These are phyloP conservation scores for Thymus quinquecostatus DNA, from an alignment of 257 asterid genomes.

Conservation along the genomic window DNA sequence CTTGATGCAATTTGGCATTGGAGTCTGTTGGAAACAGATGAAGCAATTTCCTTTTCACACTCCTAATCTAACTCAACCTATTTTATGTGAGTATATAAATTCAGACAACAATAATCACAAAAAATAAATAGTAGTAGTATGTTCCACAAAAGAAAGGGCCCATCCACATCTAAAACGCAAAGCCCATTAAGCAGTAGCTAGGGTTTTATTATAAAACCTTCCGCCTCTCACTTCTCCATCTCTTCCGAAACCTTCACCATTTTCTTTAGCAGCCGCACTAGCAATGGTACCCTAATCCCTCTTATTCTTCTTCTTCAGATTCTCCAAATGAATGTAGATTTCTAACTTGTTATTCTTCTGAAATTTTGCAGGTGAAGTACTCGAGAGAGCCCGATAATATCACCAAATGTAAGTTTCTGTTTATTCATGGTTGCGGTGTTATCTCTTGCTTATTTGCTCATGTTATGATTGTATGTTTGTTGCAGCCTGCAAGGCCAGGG, in stretches of 20 bases:
- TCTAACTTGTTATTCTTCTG: background rate
- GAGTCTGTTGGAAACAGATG: too few species aligned
- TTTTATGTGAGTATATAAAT: too few species aligned
- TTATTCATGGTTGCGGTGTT: background rate
- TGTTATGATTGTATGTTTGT: background rate
- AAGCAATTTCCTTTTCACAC: too few species aligned
- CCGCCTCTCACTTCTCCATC: background rate
- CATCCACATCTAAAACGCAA: too few species aligned
- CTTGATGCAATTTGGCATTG: too few species aligned
- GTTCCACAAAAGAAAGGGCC: too few species aligned
- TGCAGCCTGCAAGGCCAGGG: slow-evolving; percentile 91
- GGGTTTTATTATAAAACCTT: slow-evolving; percentile 32
- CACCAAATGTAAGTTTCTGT: slow-evolving; percentile 56
- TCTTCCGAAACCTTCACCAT: background rate
- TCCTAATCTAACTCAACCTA: too few species aligned
- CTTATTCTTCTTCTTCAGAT: too few species aligned
- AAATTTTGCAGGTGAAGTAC: slow-evolving; percentile 65
- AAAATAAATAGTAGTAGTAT: too few species aligned
- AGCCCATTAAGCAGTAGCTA: slow-evolving; percentile 5
- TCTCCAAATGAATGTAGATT: too few species aligned
- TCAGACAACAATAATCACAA: too few species aligned
- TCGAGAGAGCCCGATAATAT: slow-evolving; percentile 73
- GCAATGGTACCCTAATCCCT: slow-evolving; percentile 26
- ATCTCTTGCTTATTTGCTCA: background rate
- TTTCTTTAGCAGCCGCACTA: slow-evolving; percentile 5